A percentile compares a stretch with the other conserved stretches of the same genome.
phyloP scores from a whole-genome alignment of 805 yeast genomes.

The Starmerella floris region DNA sequence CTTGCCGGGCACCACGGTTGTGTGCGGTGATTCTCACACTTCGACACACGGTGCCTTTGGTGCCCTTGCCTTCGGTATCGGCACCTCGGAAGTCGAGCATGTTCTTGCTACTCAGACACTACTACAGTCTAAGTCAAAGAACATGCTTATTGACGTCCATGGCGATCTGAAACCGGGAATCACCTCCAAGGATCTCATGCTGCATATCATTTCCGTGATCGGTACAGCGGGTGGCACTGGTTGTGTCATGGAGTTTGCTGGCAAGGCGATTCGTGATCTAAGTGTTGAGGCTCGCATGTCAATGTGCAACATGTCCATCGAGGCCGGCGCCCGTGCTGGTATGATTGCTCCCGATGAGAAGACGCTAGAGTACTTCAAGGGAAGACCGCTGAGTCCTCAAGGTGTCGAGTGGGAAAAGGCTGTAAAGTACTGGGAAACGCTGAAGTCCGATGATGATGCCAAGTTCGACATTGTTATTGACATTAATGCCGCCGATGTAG shows the following conservation, averaged over 20 bases:
- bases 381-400: slow-evolving; percentile 87
- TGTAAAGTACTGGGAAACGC: slow-evolving; percentile 74
- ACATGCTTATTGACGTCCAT: slow-evolving; percentile 77
- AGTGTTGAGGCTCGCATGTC: slow-evolving; percentile 99
- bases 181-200: slow-evolving; percentile 88
- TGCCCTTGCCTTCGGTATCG: slow-evolving; percentile 93
- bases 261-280: slow-evolving; percentile 77
- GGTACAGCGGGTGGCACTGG: slow-evolving; percentile 99
- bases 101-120: slow-evolving; percentile 92
- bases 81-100: slow-evolving; percentile 98
- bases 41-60: slow-evolving; percentile 99
- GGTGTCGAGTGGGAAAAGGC: slow-evolving; percentile 96
- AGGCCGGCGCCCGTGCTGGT: slow-evolving; percentile 99
- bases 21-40: slow-evolving; percentile 98
- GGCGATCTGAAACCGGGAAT: slow-evolving; percentile 81
- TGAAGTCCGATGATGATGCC: slow-evolving; percentile 82
- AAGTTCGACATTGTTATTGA: slow-evolving; percentile 70
- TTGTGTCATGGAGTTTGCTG: slow-evolving; percentile 89
- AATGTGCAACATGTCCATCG: slow-evolving; percentile 97
- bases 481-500: slow-evolving; percentile 70
- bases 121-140: slow-evolving; percentile 87
- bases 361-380: slow-evolving; percentile 79
- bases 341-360: slow-evolving; percentile 92
- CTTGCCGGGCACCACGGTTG: slow-evolving; percentile 95
- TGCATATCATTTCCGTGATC: slow-evolving; percentile 88